These are phyloP conservation scores for Trametes cingulata DNA, from an alignment of 768 basidiomycete species.

Conservation along the genomic window DNA sequence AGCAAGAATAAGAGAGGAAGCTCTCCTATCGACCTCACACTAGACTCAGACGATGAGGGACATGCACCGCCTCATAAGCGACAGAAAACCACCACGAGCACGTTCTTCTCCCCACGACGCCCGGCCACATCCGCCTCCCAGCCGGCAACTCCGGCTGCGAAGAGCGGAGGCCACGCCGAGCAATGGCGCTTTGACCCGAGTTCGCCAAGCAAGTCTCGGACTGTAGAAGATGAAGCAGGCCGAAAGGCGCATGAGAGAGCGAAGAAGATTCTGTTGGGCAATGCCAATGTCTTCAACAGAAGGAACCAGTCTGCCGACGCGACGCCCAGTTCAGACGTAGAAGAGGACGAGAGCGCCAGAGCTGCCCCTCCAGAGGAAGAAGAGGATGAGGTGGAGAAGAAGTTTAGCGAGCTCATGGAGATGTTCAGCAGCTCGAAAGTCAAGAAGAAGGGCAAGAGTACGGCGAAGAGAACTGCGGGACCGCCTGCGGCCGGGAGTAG, in stretches of 20 bases:
- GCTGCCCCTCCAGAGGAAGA: conserved; percentile 26
- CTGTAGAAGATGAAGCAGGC: conserved; percentile 20
- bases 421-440: conserved; percentile 42
- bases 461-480: conserved; percentile 21
- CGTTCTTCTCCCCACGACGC: conserved; percentile 7
- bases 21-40: conserved; percentile 56
- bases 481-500: neutral
- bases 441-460: conserved; percentile 30
- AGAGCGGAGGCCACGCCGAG: conserved; percentile 29
- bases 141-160: neutral
- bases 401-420: conserved; percentile 48
- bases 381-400: conserved; percentile 45
- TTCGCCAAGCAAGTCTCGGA: conserved; percentile 9
- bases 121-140: neutral
- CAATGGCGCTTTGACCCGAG: conserved; percentile 48
- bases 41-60: conserved; percentile 30
- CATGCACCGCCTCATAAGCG: conserved; percentile 8
- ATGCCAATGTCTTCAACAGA: conserved; percentile 40
- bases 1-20: conserved; percentile 22
- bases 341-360: neutral
- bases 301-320: neutral
- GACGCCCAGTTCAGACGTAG: conserved; percentile 1
- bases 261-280: conserved; percentile 51
- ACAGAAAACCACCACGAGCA: conserved; percentile 28
- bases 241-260: conserved; percentile 41